Evolutionary conservation across 371 early-diverging fungal genomes (phyloP), one percentile per base, ranked within the genome.

Genomic region (Mortierella sp.): DNA sequence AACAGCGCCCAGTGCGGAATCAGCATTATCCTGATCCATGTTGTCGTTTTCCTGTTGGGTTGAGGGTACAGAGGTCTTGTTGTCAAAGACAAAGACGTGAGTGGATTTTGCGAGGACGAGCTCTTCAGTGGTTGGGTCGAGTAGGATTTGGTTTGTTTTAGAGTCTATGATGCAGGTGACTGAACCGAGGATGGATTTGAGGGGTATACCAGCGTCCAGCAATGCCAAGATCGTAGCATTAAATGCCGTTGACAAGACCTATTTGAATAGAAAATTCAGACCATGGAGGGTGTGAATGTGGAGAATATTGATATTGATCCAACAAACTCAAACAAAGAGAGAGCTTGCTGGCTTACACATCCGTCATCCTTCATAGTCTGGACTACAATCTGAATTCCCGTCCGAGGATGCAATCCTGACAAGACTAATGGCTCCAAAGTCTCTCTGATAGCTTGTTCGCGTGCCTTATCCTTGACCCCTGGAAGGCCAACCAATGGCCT

Each of bases 181-280:
- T 7, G 95, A 88, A 13, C 92, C 93, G 2, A 91, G 86, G 71
- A 95, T 88, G 11, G 87, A 83, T 55, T 88, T 92, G 73, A 97
- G 76, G 15, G 97, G 95, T n/a, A 97, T 87, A 40, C 97, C 98
- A 11, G 97, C 97, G 80, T 97, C 96, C 63, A 98, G 67, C 32
- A 98, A 88, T 0, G 97, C 97, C 72, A 98, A 70, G 9, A 92
- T 85, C 0, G 92, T 89, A 0, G 96, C 96, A 76, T 97, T 97
- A 45, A 97, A 88, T 0, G 95, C 91, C 8, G 94, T 89, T 10
- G 97, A 75, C 84, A 36, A 94, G 80, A 28, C 92, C 87, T 92
- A 91, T 43, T 59, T 36, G 36, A 36, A 66, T 88, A 88, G 33
- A n/a, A 50, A n/a, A 8, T 50, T 91, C 86, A 81, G 95, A 96